Evolutionary conservation across 2,329 filamentous ascomycete species (phyloP).

Genomic region (Claviceps africana): DNA sequence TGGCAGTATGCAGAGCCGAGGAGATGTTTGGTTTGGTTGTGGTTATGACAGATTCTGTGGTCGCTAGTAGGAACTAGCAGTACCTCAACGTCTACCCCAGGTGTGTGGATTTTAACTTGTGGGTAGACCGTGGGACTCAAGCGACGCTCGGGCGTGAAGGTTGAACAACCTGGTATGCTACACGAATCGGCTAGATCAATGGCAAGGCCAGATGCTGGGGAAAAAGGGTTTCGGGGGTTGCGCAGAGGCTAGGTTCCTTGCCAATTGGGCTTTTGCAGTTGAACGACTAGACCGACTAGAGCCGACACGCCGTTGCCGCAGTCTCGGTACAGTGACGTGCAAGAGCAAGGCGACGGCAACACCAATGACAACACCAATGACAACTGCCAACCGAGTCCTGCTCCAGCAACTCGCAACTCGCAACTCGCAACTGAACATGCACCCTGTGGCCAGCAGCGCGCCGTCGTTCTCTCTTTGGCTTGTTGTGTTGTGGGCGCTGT

Average conservation of each 20-base stretch:
- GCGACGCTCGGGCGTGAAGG: slow-evolving; percentile 9
- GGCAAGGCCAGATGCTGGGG: slow-evolving; percentile 3
- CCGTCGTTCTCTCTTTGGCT: background rate
- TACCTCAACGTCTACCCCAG: slow-evolving; percentile 7
- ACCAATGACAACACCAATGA: no score
- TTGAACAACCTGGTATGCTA: slow-evolving; percentile 7
- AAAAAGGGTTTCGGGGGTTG: slow-evolving; percentile 4
- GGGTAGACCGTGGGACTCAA: background rate
- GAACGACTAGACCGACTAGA: background rate
- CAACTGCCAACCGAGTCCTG: background rate
- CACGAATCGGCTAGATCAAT: slow-evolving; percentile 10
- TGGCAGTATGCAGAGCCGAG: background rate
- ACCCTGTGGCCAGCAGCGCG: background rate
- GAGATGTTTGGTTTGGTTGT: no score
- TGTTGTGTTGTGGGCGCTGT: background rate
- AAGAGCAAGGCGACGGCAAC: background rate
- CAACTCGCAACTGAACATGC: background rate
- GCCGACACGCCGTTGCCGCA: background rate
- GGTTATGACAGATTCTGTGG: background rate
- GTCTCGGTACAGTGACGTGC: background rate
- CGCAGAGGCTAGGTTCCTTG: slow-evolving; percentile 1
- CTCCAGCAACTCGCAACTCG: background rate
- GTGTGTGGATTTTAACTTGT: background rate
- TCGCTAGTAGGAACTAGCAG: slow-evolving; percentile 1
- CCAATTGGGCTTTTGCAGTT: background rate